Evolutionary conservation across 345 rosid genomes (phyloP).

Genomic region (Abelmoschus esculentus): DNA sequence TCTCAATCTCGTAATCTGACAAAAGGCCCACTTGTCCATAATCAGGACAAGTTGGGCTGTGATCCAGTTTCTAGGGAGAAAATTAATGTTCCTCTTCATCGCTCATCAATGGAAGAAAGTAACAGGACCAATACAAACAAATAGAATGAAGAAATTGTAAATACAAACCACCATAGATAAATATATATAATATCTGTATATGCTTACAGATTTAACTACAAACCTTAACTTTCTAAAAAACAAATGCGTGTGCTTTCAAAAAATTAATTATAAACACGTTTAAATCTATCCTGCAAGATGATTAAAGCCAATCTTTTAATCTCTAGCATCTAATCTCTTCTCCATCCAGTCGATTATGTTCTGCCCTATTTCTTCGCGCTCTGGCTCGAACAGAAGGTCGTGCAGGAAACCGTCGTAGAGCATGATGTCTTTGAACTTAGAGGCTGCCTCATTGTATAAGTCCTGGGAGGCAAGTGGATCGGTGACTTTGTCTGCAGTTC

Average conservation of each 20-base stretch:
- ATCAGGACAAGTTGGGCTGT: no score
- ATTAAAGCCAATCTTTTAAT: background rate
- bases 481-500: slow-evolving; percentile 84
- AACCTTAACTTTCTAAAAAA: no score
- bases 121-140: background rate
- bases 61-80: no score
- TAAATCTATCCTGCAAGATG: background rate
- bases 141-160: background rate
- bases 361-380: slow-evolving; percentile 62
- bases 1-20: slow-evolving; percentile 23
- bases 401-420: slow-evolving; percentile 88
- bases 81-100: background rate
- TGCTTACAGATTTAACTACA: background rate
- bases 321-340: slow-evolving; percentile 36
- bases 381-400: slow-evolving; percentile 90
- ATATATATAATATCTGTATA: background rate
- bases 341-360: slow-evolving; percentile 88
- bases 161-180: background rate
- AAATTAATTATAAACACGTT: background rate
- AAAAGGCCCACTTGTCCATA: background rate
- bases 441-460: slow-evolving; percentile 70
- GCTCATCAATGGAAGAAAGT: background rate
- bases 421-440: slow-evolving; percentile 72
- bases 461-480: slow-evolving; percentile 91
- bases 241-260: no score